Conservation (phyloP, 257 asterid genomes). For the Agastache rugosa region DNA sequence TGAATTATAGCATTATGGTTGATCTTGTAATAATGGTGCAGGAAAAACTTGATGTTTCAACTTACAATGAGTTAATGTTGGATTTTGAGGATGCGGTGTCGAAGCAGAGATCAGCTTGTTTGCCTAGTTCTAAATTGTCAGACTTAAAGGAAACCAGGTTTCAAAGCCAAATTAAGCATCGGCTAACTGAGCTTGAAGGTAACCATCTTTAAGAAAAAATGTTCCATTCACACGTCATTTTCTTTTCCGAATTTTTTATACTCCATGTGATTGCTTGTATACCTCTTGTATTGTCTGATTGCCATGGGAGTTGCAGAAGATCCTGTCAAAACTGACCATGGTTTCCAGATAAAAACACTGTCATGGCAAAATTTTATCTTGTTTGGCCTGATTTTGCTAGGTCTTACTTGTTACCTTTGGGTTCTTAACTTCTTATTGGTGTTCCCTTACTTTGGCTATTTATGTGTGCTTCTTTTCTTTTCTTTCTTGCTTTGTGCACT, state of each 20-base stretch:
- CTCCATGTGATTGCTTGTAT: slow-evolving; percentile 31
- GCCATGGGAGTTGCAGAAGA: slow-evolving; percentile 1
- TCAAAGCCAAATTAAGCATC: slow-evolving; percentile 70
- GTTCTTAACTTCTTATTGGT: slow-evolving; percentile 5
- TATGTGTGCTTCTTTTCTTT: background rate
- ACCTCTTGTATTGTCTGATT: slow-evolving; percentile 18
- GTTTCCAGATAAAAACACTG: background rate
- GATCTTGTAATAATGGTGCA: slow-evolving; percentile 44
- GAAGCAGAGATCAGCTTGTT: slow-evolving; percentile 64
- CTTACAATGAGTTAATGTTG: slow-evolving; percentile 79
- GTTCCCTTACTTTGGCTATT: background rate
- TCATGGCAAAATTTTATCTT: background rate
- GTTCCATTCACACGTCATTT: slow-evolving; percentile 8
- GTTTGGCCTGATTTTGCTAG: background rate
- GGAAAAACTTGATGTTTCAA: slow-evolving; percentile 59
- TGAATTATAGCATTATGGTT: slow-evolving; percentile 16
- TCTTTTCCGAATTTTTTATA: slow-evolving; percentile 10
- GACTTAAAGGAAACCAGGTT: slow-evolving; percentile 68
- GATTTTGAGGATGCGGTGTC: slow-evolving; percentile 85
- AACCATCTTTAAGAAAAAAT: slow-evolving; percentile 33
- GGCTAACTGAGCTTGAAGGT: slow-evolving; percentile 91
- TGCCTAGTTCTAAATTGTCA: slow-evolving; percentile 68
- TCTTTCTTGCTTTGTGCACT: background rate
- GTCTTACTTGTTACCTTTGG: background rate
- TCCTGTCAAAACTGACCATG: slow-evolving; percentile 15